Evolutionary conservation across 106 monocot species (phyloP).

Genomic region (Allium cepa): DNA sequence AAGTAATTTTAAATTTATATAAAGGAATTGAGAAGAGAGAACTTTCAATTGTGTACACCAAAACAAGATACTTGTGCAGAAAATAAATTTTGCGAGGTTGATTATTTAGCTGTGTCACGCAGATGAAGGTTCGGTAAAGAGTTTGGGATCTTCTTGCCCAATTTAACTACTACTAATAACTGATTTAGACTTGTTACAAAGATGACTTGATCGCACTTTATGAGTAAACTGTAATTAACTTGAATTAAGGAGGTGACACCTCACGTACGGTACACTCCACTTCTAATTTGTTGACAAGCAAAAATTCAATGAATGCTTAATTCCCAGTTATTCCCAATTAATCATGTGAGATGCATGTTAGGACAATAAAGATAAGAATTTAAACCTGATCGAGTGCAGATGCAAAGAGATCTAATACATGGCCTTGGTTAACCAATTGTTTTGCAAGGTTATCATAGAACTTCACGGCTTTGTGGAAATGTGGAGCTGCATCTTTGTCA

Average conservation of each 20-base stretch:
- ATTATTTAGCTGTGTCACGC: not conserved
- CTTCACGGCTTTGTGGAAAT: slow-evolving; percentile 96
- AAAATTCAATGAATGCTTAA: not conserved
- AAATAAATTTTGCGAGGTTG: not conserved
- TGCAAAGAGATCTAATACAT: slow-evolving; percentile 94
- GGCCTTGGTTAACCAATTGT: slow-evolving; percentile 94
- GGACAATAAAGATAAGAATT: not conserved
- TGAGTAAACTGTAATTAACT: no score
- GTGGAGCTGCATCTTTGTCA: slow-evolving; percentile 88
- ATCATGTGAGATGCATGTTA: no score
- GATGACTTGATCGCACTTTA: no score
- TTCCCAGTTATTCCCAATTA: not conserved
- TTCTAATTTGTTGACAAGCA: not conserved
- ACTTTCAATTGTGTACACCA: not conserved
- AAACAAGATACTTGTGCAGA: not conserved
- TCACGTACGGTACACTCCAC: no score
- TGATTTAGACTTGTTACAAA: no score
- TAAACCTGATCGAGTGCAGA: slow-evolving; percentile 97
- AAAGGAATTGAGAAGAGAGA: not conserved
- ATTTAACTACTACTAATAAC: no score
- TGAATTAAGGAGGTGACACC: no score
- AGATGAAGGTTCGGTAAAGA: no score
- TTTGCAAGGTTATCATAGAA: slow-evolving; percentile 92
- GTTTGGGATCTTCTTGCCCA: no score
- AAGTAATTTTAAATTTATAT: slow-evolving; percentile 1